phyloP scores from a whole-genome alignment of 129 eudicot species.

The Chrysanthemum makinoi region DNA sequence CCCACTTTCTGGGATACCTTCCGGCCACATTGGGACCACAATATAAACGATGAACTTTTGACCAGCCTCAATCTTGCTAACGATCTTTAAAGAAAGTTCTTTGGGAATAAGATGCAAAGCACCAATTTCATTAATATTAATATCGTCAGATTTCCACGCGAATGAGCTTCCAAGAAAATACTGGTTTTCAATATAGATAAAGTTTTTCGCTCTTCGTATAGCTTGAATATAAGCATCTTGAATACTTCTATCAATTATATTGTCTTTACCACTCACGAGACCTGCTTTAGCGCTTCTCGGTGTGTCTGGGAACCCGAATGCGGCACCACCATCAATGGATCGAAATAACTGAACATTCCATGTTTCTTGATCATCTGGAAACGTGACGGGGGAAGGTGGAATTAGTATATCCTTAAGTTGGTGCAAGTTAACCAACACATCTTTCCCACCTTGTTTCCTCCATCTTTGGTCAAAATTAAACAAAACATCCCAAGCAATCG shows the following conservation, averaged over 20 bases:
- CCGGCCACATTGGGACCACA: slow-evolving; percentile 93
- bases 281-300: slow-evolving; percentile 87
- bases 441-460: slow-evolving; percentile 86
- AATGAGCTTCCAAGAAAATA: slow-evolving; percentile 78
- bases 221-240: slow-evolving; percentile 88
- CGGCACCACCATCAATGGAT: slow-evolving; percentile 89
- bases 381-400: slow-evolving; percentile 74
- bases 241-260: slow-evolving; percentile 74
- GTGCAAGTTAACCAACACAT: slow-evolving; percentile 54
- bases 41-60: slow-evolving; percentile 75
- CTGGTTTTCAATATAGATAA: slow-evolving; percentile 78
- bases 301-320: slow-evolving; percentile 72
- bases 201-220: slow-evolving; percentile 70
- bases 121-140: slow-evolving; percentile 57
- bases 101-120: slow-evolving; percentile 77
- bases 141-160: slow-evolving; percentile 53
- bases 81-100: slow-evolving; percentile 75
- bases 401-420: slow-evolving; percentile 52
- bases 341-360: slow-evolving; percentile 79
- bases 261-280: slow-evolving; percentile 83
- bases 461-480: slow-evolving; percentile 85
- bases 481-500: slow-evolving; percentile 82
- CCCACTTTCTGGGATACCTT: slow-evolving; percentile 87
- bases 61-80: slow-evolving; percentile 73
- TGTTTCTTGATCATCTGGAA: slow-evolving; percentile 62